phyloP scores from a whole-genome alignment of 2,329 filamentous ascomycete genomes.

The Nakataea oryzae region DNA sequence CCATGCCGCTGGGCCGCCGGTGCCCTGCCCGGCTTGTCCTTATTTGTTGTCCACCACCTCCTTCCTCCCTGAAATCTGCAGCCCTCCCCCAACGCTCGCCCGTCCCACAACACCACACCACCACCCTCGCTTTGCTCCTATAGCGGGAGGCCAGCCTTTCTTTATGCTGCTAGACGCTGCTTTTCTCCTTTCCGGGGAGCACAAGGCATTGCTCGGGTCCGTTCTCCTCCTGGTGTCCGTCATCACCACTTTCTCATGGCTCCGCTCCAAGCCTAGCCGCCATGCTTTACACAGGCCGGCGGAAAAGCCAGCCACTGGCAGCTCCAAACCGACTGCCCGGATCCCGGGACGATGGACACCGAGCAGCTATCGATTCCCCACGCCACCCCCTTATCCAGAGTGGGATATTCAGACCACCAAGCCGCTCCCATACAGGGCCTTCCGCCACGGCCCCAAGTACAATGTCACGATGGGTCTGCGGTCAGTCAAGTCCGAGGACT shows the following conservation, averaged over 20 bases:
- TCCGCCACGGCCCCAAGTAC: slow-evolving; percentile 68
- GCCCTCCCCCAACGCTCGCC: not conserved
- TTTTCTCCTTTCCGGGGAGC: not conserved
- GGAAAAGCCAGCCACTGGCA: not conserved
- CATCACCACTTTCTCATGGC: not conserved
- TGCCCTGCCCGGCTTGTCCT: not conserved
- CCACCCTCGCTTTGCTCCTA: too few relatives aligned
- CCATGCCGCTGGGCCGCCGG: not conserved
- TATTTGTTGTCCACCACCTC: not conserved
- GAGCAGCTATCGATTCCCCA: slow-evolving; percentile 47
- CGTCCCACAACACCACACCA: too few relatives aligned
- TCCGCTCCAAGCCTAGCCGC: not conserved
- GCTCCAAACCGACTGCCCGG: not conserved
- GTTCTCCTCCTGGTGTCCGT: not conserved
- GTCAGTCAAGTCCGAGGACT: slow-evolving; percentile 59
- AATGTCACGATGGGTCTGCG: slow-evolving; percentile 69
- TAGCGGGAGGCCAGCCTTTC: too few relatives aligned
- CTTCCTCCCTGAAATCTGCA: not conserved
- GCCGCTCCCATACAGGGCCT: slow-evolving; percentile 68
- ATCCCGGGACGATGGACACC: slow-evolving; percentile 40
- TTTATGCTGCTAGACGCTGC: not conserved
- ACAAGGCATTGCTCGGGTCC: not conserved
- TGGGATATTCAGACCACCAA: slow-evolving; percentile 62
- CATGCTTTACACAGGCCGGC: too few relatives aligned
- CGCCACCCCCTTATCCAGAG: slow-evolving; percentile 49